Evolutionary conservation across 1,139 yeast genomes (phyloP).

Genomic region (Kodamaea ohmeri): DNA sequence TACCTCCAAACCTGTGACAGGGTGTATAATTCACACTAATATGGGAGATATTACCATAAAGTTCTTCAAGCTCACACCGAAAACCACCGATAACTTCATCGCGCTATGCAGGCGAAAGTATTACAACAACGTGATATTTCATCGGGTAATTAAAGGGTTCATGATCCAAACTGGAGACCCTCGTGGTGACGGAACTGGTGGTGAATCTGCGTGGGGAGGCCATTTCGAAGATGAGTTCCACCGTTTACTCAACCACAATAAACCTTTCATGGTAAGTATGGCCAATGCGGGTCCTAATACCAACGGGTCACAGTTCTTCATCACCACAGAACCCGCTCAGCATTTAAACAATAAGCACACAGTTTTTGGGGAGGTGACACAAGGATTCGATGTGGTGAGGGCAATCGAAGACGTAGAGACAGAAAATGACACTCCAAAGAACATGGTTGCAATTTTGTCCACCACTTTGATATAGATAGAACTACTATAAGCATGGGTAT

Average conservation of each 20-base stretch:
- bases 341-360: constrained; percentile 31
- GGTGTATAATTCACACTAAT: constrained; percentile 39
- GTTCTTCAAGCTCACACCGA: constrained; percentile 38
- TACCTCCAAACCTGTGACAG: constrained; percentile 10
- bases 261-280: constrained; percentile 49
- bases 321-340: constrained; percentile 27
- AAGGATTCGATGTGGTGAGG: constrained; percentile 28
- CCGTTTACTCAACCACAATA: constrained; percentile 33
- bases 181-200: constrained; percentile 49
- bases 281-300: constrained; percentile 33
- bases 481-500: too few relatives aligned
- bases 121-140: constrained; percentile 43
- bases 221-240: constrained; percentile 44
- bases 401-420: constrained; percentile 26
- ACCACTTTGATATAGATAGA: constrained; percentile 1
- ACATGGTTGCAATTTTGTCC: constrained; percentile 20
- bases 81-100: constrained; percentile 45
- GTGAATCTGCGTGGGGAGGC: constrained; percentile 45
- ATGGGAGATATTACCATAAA: constrained; percentile 43
- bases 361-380: constrained; percentile 29
- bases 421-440: constrained; percentile 23
- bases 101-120: constrained; percentile 34
- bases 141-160: constrained; percentile 45
- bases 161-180: constrained; percentile 59
- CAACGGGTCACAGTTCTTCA: constrained; percentile 34